Base-by-base conservation (phyloP, 2,329 filamentous ascomycete genomes). In the Alternaria solani region DNA sequence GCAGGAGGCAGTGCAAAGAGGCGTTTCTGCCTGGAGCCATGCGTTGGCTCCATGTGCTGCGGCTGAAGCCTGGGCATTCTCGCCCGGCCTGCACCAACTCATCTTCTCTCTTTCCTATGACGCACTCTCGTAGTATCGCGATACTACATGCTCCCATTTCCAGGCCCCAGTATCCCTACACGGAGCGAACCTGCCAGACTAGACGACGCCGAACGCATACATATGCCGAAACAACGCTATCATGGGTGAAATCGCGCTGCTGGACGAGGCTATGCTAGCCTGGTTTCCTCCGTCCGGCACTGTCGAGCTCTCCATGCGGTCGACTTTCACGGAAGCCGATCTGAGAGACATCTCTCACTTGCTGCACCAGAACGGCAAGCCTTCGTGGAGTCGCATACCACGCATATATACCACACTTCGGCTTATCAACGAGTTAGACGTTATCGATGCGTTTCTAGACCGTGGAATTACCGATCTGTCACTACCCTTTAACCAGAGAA, bases 401-500 rank as follows among this genome's bases (percentile, higher is more conserved):
- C 38, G 38, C 2, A 39, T 39, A 39, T 11, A 39, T 39, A 39
- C 38, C 0, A 39, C 2, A 0, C 38, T 20, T 1, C 38, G 38
- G 38, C 38, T 39, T 7, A 39, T 20, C 4, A 6, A 39, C 8
- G 38, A 39, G 2, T 0, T 39, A 0, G n/a, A 39, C 0, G n/a
- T 6, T 2, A 39, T 39, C 8, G 38, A 39, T 18, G 1, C 5
- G 5, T 34, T 34, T 0, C 2, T 34, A 1, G 2, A 2, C 5
- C 2, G 1, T 7, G 32, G 32, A 1, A 34, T 34, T 12, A 34
- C 14, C 5, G 32, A 34, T 3, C 2, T 34, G 32, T 34, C 32
- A 0, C 12, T 14, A 14, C 32, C 32, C 0, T 34, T 34, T 14
- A 14, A 0, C 5, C 14, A 34, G 2, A 2, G 1, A 34, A 34